Percentiles rank a stretch among this genome's conserved stretches.
Evolutionary conservation across 2,329 filamentous ascomycete genomes (phyloP).

Genomic region (Dryadomyces sulphureus): DNA sequence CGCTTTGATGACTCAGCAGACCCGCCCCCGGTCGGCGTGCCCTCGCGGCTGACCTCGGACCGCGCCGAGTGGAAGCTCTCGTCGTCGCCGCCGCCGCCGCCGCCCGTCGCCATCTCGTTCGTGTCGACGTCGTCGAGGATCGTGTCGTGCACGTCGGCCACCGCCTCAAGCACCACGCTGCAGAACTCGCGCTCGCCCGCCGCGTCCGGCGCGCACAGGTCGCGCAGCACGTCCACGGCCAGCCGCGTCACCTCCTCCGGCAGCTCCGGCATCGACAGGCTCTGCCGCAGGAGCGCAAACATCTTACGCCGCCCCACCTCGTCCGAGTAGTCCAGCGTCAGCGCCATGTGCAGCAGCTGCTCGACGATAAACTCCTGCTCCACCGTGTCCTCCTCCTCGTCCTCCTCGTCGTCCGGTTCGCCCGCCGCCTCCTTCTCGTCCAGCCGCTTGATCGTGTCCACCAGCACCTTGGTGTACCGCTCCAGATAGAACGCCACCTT

Average conservation of each 20-base stretch:
- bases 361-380: conserved; percentile 94
- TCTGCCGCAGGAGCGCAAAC: conserved; percentile 79
- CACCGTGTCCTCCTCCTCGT: conserved; percentile 69
- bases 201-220: conserved; percentile 62
- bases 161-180: conserved; percentile 76
- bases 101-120: conserved; percentile 29
- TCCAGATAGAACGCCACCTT: conserved; percentile 79
- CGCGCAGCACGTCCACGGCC: conserved; percentile 64
- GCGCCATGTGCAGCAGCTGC: conserved; percentile 81
- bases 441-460: conserved; percentile 46
- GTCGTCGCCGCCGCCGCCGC: conserved; percentile 27
- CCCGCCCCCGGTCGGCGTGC: conserved; percentile 33
- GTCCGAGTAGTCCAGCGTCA: conserved; percentile 92
- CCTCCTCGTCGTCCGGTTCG: conserved; percentile 46
- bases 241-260: conserved; percentile 90
- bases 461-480: conserved; percentile 56
- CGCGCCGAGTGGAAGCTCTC: conserved; percentile 90
- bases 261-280: conserved; percentile 70
- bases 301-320: conserved; percentile 92
- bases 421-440: conserved; percentile 34
- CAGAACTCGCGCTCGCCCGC: conserved; percentile 72
- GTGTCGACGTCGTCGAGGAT: conserved; percentile 54
- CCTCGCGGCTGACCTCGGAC: conserved; percentile 63
- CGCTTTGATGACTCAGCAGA: conserved; percentile 14
- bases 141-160: conserved; percentile 92